Evolutionary conservation across 139 green algal species (phyloP).

Genomic region (Edaphochlamys debaryana): DNA sequence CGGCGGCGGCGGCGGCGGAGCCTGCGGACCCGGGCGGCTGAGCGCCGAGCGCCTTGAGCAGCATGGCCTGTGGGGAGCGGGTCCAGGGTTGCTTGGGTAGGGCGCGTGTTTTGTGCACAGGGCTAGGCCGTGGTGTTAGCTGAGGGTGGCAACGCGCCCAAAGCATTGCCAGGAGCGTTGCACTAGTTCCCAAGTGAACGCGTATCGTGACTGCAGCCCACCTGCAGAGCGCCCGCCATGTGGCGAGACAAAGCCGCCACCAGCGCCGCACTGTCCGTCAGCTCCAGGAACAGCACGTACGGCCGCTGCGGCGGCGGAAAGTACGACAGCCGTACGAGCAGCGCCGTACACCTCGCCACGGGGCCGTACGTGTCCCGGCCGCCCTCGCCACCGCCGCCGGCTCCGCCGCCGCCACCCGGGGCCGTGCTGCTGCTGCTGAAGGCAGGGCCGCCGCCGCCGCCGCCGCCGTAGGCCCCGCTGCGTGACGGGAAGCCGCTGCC

Average conservation of each 20-base stretch:
- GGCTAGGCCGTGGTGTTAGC: too few relatives aligned
- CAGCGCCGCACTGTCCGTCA: constrained; percentile 64
- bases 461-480: neutral
- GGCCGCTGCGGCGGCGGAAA: constrained; percentile 66
- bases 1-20: too few relatives aligned
- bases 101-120: too few relatives aligned
- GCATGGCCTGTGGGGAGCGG: neutral
- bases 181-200: too few relatives aligned
- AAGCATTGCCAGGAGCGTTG: too few relatives aligned
- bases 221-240: constrained; percentile 56
- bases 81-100: too few relatives aligned
- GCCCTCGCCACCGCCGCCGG: neutral
- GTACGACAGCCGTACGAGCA: constrained; percentile 19
- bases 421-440: too few relatives aligned
- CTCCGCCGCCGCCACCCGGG: neutral
- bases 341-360: neutral
- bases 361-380: constrained; percentile 3
- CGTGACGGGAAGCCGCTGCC: neutral
- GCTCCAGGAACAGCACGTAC: constrained; percentile 74
- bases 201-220: too few relatives aligned
- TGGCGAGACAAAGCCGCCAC: constrained; percentile 51
- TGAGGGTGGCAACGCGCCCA: too few relatives aligned
- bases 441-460: neutral
- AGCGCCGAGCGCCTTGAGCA: constrained; percentile 19
- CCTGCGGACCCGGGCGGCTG: too few relatives aligned